Base-by-base conservation (phyloP, 371 early-diverging fungal species). In the Mucor lusitanicus region DNA sequence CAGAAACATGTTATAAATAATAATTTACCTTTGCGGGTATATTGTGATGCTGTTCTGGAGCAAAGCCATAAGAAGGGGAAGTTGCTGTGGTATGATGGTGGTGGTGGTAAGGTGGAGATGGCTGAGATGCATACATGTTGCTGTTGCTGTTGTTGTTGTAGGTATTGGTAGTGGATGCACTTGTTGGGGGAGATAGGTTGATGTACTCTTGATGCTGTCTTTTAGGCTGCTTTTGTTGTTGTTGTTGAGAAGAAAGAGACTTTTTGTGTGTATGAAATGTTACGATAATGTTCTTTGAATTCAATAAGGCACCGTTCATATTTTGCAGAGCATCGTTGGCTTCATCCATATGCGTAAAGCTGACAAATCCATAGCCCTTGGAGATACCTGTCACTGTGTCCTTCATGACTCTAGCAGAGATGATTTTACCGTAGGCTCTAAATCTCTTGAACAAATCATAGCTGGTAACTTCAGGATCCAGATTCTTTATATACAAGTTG, bases 361-460 rank as follows among this genome's bases (percentile, higher is more conserved):
- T 83, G 13, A 74, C 74, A 54, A 97, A 97, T 3, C 95, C 97
- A 86, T 96, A 97, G 0, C 97, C 94, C 42, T 96, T 88, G 9
- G 96, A 94, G 30, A 88, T 84, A 59, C 87, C 86, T 3, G 94
- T 91, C 40, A 76, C 67, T 4, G 87, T 86, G 67, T 97, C 97
- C 67, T 89, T 88, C 94, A 97, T 94, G 46, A 97, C 91, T 58
- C 79, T 61, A 17, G 78, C 81, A 56, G 81, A 81, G 35, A 83
- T 76, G 19, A 83, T 83, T 30, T 74, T 70, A 33, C 83, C 83
- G 67, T 70, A 83, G 37, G 61, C 66, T 56, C 68, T 71, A 58
- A 83, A 83, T 13, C 69, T 56, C n/a, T 73, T 69, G 46, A 79
- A 77, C 25, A 83, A 63, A 50, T 83, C 81, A 25, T 74, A 70